A percentile compares a stretch with the other conserved stretches of the same genome.
phyloP scores from a whole-genome alignment of 2,329 filamentous ascomycete species.

The Aspergillus niger region DNA sequence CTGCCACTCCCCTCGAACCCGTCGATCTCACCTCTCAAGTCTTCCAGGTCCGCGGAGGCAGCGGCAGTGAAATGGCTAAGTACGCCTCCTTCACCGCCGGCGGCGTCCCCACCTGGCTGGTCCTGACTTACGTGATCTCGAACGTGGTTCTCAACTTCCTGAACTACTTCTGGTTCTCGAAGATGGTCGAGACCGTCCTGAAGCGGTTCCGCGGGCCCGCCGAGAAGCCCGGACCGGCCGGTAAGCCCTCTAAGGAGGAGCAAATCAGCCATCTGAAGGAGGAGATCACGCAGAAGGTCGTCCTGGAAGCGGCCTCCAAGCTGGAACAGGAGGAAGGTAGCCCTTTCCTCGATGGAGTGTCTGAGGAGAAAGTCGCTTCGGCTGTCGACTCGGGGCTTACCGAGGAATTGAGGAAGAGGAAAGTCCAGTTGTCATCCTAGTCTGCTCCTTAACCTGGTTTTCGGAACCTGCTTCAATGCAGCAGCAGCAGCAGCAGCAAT shows the following conservation, averaged over 20 bases:
- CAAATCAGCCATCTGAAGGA: conserved; percentile 19
- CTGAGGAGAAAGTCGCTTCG: conserved; percentile 25
- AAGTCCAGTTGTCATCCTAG: conserved; percentile 19
- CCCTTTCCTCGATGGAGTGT: conserved; percentile 29
- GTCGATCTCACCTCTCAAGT: conserved; percentile 37
- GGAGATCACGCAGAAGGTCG: conserved; percentile 33
- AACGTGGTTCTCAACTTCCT: conserved; percentile 64
- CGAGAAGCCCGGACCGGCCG: conserved; percentile 15
- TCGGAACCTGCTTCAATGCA: neutral
- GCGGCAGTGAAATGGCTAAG: conserved; percentile 50
- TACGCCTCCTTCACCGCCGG: conserved; percentile 46
- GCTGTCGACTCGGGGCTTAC: conserved; percentile 72
- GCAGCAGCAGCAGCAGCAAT: conserved; percentile 7
- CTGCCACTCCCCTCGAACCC: conserved; percentile 29
- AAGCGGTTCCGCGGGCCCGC: conserved; percentile 57
- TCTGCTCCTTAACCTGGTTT: neutral
- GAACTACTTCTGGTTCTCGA: conserved; percentile 68
- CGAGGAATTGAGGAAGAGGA: conserved; percentile 71
- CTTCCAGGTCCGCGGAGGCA: conserved; percentile 39
- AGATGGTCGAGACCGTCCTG: conserved; percentile 67
- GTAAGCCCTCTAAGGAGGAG: conserved; percentile 19
- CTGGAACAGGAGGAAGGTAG: conserved; percentile 35
- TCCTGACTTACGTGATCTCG: conserved; percentile 57
- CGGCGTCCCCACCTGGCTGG: conserved; percentile 60
- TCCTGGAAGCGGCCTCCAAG: conserved; percentile 39